Conservation (phyloP, 352 stramenopile genomes). For the Phytopythium boreale region DNA sequence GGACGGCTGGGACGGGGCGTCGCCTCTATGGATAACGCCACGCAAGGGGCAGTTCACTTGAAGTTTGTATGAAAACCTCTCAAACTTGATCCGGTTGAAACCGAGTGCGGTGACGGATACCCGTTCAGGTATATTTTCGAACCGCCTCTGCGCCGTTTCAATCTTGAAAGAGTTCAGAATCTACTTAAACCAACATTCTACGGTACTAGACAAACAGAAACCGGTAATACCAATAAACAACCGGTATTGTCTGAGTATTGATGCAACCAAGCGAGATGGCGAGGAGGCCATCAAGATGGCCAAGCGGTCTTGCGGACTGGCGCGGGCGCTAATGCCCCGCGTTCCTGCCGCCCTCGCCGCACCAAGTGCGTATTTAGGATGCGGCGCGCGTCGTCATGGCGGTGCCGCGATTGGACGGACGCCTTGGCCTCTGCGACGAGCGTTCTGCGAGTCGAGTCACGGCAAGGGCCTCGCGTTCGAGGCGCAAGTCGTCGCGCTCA, state of each 20-base stretch:
- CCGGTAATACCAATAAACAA: too few relatives aligned
- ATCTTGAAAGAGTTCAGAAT: not conserved
- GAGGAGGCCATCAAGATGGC: too few relatives aligned
- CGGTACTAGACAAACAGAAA: too few relatives aligned
- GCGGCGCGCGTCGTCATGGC: not conserved
- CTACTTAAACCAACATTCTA: not conserved
- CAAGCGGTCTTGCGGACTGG: too few relatives aligned
- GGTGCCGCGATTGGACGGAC: too few relatives aligned
- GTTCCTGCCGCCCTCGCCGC: not conserved
- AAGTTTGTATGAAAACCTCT: not conserved
- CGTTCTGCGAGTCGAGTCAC: constrained; percentile 14
- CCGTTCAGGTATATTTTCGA: not conserved
- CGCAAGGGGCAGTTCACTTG: not conserved
- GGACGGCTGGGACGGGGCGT: not conserved
- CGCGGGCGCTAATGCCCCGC: not conserved
- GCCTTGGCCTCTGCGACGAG: not conserved
- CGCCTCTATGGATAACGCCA: not conserved
- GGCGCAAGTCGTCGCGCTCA: constrained; percentile 47
- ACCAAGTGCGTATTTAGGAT: not conserved
- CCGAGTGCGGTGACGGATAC: not conserved
- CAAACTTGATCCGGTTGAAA: constrained; percentile 8
- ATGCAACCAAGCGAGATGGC: too few relatives aligned
- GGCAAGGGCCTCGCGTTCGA: constrained; percentile 66
- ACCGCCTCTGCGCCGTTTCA: not conserved
- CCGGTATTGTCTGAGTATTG: too few relatives aligned